A percentile compares a stretch with the other conserved stretches of the same genome.
Evolutionary conservation across 192 early-diverging fungal genomes (phyloP).

Genomic region (Coemansia sp.): DNA sequence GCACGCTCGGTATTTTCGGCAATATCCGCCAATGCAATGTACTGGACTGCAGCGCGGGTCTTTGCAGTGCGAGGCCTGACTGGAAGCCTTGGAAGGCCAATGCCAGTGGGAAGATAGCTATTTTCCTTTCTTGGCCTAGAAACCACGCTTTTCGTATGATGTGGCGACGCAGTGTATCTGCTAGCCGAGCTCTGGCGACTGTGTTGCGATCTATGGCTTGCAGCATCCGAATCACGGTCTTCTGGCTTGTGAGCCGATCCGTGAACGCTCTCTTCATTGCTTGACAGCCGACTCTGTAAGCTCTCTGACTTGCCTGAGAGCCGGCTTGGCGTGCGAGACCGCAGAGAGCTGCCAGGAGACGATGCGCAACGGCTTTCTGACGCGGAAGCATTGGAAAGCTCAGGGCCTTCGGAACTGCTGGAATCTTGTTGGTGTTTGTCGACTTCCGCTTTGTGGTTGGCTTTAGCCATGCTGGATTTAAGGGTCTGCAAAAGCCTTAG

Average conservation of each 20-base stretch:
- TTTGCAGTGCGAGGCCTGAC: conserved; percentile 15
- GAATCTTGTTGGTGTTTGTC: neutral
- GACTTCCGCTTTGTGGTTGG: neutral
- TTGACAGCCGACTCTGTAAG: neutral
- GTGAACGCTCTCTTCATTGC: neutral
- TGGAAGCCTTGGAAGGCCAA: conserved; percentile 26
- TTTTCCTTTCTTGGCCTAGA: conserved; percentile 7
- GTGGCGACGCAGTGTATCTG: neutral
- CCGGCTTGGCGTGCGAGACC: neutral
- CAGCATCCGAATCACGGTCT: conserved; percentile 2
- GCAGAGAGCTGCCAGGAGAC: neutral
- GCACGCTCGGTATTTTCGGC: conserved; percentile 33
- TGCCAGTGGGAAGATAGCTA: conserved; percentile 38
- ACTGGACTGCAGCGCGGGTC: conserved; percentile 41
- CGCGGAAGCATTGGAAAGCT: neutral
- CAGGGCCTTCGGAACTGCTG: neutral
- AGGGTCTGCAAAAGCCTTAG: conserved; percentile 1
- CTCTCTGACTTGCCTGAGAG: neutral
- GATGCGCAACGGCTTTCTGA: neutral
- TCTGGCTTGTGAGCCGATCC: neutral
- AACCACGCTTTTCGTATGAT: neutral
- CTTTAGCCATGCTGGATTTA: conserved; percentile 5
- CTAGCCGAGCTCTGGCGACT: conserved; percentile 10
- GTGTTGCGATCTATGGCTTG: conserved; percentile 7
- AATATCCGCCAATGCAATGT: conserved; percentile 40